Conservation (phyloP, 352 stramenopile species). For the Phytophthora aleatoria region DNA sequence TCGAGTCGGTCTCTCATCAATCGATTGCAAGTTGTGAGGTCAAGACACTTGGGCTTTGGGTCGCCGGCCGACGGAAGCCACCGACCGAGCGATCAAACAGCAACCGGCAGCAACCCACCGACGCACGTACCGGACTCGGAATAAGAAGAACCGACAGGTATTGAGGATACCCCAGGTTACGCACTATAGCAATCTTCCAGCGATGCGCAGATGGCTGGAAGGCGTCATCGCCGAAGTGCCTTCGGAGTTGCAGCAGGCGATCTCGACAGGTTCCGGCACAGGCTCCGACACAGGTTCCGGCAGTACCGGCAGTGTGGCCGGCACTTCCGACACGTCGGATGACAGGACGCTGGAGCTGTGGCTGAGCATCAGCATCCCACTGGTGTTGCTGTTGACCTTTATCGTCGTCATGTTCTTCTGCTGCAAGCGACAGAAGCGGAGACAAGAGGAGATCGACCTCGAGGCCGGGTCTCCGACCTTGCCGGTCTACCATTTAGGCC, state of each 20-base stretch:
- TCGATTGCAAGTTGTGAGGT: slow-evolving; percentile 1
- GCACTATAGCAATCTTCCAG: slow-evolving; percentile 3
- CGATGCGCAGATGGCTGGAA: slow-evolving; percentile 31
- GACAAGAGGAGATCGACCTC: slow-evolving; percentile 2
- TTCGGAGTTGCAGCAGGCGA: slow-evolving; percentile 10
- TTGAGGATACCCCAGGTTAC: not conserved
- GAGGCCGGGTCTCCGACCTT: slow-evolving; percentile 6
- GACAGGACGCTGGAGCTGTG: slow-evolving; percentile 28
- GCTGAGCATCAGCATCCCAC: slow-evolving; percentile 40
- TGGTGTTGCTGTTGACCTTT: slow-evolving; percentile 27
- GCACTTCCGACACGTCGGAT: slow-evolving; percentile 2
- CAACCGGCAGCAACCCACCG: slow-evolving; percentile 7
- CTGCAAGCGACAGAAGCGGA: slow-evolving; percentile 24
- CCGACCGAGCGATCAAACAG: slow-evolving; percentile 9
- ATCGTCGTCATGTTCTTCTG: slow-evolving; percentile 32
- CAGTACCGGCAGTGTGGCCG: not conserved
- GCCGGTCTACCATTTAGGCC: slow-evolving; percentile 14
- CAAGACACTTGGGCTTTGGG: slow-evolving; percentile 26
- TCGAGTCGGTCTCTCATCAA: slow-evolving; percentile 8
- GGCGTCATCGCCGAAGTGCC: slow-evolving; percentile 18
- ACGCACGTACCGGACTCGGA: not conserved
- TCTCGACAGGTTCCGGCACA: slow-evolving; percentile 12
- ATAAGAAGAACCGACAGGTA: slow-evolving; percentile 5
- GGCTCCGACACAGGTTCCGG: not conserved
- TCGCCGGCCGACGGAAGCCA: slow-evolving; percentile 22